Conservation (phyloP, 345 rosid species). For the Brassica carinata region DNA sequence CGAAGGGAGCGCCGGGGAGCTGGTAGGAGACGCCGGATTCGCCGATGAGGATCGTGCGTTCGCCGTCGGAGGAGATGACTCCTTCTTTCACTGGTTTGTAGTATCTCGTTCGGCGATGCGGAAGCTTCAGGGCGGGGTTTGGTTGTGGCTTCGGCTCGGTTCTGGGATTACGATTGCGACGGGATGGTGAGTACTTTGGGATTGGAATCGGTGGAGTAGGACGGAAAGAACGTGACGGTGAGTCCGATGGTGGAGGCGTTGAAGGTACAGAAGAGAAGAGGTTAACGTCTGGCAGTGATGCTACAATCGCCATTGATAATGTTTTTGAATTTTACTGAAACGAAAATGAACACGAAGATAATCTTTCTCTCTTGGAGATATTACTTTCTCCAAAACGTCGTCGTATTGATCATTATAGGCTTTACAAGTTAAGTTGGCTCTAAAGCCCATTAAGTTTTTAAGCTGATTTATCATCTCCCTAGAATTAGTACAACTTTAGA, state of each 20-base stretch:
- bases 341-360: not conserved
- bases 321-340: not conserved
- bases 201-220: conserved; percentile 67
- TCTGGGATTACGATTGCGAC: conserved; percentile 37
- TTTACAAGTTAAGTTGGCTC: not conserved
- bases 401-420: not conserved
- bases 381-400: not conserved
- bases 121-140: conserved; percentile 70
- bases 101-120: conserved; percentile 68
- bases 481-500: too few species aligned
- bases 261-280: conserved; percentile 85
- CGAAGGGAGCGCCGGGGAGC: conserved; percentile 93
- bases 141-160: conserved; percentile 26
- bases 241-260: conserved; percentile 43
- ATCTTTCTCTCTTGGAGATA: not conserved
- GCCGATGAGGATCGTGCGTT: conserved; percentile 67
- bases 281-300: conserved; percentile 59
- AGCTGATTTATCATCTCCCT: not conserved
- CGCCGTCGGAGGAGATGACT: conserved; percentile 66
- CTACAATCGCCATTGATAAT: conserved; percentile 56
- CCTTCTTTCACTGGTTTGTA: conserved; percentile 71
- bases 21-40: conserved; percentile 85
- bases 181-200: conserved; percentile 70
- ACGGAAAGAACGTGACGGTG: conserved; percentile 34
- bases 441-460: not conserved